Base-by-base conservation (phyloP, 2,329 filamentous ascomycete species). In the Aspergillus brunneoviolaceus region DNA sequence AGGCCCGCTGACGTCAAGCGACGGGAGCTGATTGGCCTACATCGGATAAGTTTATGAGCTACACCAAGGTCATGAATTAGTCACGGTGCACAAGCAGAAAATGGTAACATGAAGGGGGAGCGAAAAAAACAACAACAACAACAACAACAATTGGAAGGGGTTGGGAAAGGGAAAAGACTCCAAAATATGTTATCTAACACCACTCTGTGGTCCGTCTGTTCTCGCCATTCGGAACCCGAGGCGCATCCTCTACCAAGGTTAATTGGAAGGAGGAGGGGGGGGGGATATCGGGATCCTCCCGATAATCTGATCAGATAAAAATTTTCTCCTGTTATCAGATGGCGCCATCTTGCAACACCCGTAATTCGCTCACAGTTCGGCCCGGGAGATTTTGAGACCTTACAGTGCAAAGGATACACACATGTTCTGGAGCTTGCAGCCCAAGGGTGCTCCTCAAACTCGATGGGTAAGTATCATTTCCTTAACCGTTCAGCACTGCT, bases 301-400 rank as follows among this genome's bases (percentile, higher is more conserved):
- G 64, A 63, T 67, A 65, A 67, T 67, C 65, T 65, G 60, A 66
- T 67, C 64, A 64, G 65, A 67, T 67, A 66, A 67, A 65, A 67
- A 59, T 60, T 66, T 65, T 63, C 60, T 50, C 62, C 51, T 50
- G 60, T 67, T 67, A 67, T 67, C 65, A 60, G 65, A 67, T 67
- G 65, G 65, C 60, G 58, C 64, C 64, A 66, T 63, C 55, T 60
- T 60, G 63, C 61, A 60, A 29, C 39, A 45, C 42, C 50, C 16
- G 48, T 50, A 60, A 19, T 14, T 27, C 29, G 16, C 5, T 35
- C 33, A 5, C 48, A 49, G 55, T 52, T 51, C 55, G 51, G 51
- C 35, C 31, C 52, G 27, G 50, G 29, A 16, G 48, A 33, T 42
- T 42, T 23, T 47, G 55, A 21, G 42, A 39, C 48, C 29, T 25